Conservation (phyloP, 1,284 basidiomycete genomes). For the Tylopilus orsonianus region DNA sequence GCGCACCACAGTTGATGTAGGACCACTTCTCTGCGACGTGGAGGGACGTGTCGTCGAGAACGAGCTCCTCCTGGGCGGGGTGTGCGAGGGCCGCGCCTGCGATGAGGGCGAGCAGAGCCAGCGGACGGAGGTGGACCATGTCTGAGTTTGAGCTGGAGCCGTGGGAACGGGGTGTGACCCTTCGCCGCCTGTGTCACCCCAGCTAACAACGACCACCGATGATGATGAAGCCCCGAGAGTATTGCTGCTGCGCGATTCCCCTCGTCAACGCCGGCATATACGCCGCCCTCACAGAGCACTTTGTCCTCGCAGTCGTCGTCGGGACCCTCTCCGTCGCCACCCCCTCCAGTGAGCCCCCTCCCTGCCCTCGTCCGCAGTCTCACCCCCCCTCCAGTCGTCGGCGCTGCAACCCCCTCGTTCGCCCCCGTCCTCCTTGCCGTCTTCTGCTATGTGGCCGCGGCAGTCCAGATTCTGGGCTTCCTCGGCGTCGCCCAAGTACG, state of each 20-base stretch:
- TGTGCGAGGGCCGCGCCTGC: conserved; percentile 36
- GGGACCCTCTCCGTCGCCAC: conserved; percentile 80
- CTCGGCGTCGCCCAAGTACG: conserved; percentile 75
- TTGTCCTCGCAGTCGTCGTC: conserved; percentile 64
- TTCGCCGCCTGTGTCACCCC: no score
- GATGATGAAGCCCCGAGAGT: conserved; percentile 65
- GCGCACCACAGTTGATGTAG: conserved; percentile 60
- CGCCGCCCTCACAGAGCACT: conserved; percentile 73
- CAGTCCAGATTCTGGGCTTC: conserved; percentile 77
- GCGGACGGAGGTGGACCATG: conserved; percentile 46
- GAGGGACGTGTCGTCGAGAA: conserved; percentile 37
- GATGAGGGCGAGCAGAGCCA: conserved; percentile 40
- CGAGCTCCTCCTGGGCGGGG: conserved; percentile 40
- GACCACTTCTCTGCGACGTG: conserved; percentile 48
- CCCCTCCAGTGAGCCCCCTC: conserved; percentile 59
- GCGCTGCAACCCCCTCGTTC: conserved; percentile 74
- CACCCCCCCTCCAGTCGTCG: conserved; percentile 62
- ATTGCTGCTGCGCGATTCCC: conserved; percentile 84
- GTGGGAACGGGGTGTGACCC: conserved; percentile 26
- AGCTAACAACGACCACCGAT: background rate
- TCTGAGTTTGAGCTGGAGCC: conserved; percentile 10
- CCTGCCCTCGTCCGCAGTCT: background rate
- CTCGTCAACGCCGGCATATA: conserved; percentile 87
- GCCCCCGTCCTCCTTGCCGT: conserved; percentile 74
- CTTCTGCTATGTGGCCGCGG: conserved; percentile 72